These are phyloP conservation scores for Ascodesmis nigricans DNA, from an alignment of 495 filamentous ascomycete genomes.

Conservation along the genomic window DNA sequence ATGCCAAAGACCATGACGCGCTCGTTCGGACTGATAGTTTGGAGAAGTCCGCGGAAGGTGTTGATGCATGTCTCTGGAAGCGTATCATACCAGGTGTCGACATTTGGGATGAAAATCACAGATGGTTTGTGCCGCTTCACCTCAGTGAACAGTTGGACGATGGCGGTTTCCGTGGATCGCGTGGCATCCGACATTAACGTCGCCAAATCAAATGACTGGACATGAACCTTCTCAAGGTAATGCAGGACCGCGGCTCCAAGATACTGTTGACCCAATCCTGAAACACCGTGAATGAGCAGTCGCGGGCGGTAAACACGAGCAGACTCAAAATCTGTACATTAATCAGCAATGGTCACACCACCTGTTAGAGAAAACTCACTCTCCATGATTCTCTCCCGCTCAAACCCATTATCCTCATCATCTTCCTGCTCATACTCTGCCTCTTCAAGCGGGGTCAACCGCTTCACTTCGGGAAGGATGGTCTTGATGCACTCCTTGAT, in stretches of 20 bases:
- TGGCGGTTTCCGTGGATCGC: slow-evolving; percentile 54
- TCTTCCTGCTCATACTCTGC: slow-evolving; percentile 77
- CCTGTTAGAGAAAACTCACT: slow-evolving; percentile 4
- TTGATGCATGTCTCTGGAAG: slow-evolving; percentile 42
- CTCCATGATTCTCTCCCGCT: slow-evolving; percentile 62
- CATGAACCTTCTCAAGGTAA: slow-evolving; percentile 77
- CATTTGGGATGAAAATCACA: slow-evolving; percentile 80
- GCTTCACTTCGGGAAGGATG: slow-evolving; percentile 62
- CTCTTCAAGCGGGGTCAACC: slow-evolving; percentile 73
- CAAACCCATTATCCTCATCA: slow-evolving; percentile 53
- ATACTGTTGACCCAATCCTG: slow-evolving; percentile 89
- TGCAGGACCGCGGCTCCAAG: slow-evolving; percentile 68
- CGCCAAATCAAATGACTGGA: slow-evolving; percentile 84
- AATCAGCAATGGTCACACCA: slow-evolving; percentile 5
- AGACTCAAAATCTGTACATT: slow-evolving; percentile 49
- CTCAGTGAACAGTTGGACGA: slow-evolving; percentile 77
- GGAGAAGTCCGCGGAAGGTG: slow-evolving; percentile 57
- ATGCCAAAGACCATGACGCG: slow-evolving; percentile 71
- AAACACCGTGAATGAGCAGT: slow-evolving; percentile 50
- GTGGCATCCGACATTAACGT: slow-evolving; percentile 52
- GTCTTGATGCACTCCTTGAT: slow-evolving; percentile 47
- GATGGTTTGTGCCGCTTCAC: slow-evolving; percentile 85
- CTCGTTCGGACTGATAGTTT: slow-evolving; percentile 61
- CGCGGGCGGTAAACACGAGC: slow-evolving; percentile 76
- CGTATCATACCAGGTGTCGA: slow-evolving; percentile 66